A percentile compares a stretch with the other conserved stretches of the same genome.
These are phyloP conservation scores for Theileria orientalis DNA, from an alignment of 169 alveolate species.

Conservation along the genomic window DNA sequence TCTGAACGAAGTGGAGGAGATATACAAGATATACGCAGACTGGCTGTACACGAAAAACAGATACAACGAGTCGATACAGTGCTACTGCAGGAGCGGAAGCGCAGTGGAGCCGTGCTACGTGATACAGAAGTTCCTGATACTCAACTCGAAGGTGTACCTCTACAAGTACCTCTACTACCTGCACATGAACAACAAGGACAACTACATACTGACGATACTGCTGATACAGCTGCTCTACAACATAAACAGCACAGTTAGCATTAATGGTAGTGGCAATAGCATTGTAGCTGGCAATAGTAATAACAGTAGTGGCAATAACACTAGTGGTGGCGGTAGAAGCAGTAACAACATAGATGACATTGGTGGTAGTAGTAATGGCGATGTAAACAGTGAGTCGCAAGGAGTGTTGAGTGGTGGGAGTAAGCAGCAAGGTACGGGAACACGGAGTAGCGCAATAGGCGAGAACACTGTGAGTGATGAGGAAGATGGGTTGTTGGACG, in stretches of 20 bases:
- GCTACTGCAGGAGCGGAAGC: conserved; percentile 38
- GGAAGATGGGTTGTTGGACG: background rate
- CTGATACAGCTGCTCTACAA: conserved; percentile 50
- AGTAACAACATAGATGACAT: background rate
- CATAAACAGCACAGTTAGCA: background rate
- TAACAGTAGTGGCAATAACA: background rate
- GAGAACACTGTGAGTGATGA: background rate
- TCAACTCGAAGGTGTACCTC: conserved; percentile 41
- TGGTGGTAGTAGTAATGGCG: background rate
- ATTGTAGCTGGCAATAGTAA: background rate
- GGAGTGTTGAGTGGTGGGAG: no score
- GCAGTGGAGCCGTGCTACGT: conserved; percentile 61
- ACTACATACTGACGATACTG: conserved; percentile 38
- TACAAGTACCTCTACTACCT: conserved; percentile 47
- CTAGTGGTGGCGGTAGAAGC: background rate
- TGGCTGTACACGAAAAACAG: conserved; percentile 55
- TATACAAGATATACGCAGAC: conserved; percentile 58
- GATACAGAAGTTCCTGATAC: conserved; percentile 34
- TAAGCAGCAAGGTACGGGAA: no score
- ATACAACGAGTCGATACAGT: conserved; percentile 37
- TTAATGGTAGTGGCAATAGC: background rate
- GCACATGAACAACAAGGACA: conserved; percentile 28
- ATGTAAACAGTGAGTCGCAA: no score
- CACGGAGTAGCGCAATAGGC: no score
- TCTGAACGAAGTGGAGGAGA: conserved; percentile 46